Evolutionary conservation across 768 basidiomycete species (phyloP), one percentile per base, ranked within the genome.

Genomic region (Mycena albidolilacea): DNA sequence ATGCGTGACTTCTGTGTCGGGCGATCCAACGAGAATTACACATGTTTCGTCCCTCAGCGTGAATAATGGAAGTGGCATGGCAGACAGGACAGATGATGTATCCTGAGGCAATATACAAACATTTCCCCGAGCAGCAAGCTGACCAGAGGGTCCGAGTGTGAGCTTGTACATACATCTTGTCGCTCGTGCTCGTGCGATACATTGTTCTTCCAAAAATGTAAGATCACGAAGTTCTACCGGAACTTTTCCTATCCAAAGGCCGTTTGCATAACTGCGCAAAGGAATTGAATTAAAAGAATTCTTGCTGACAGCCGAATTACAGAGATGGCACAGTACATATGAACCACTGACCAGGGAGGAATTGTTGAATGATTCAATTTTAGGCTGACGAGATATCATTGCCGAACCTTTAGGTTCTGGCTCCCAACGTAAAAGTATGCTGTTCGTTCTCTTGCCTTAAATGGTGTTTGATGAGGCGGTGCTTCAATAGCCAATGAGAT

Each of bases 21-120:
- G 50, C 30, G 77, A 76, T 12, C 73, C 72, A n/a, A 78, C 76
- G 23, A 78, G 68, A 60, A 78, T 72, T 11, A 77, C 66, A 74
- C 57, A 76, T 21, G 76, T 72, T 46, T 76, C 76, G 54, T 72
- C 76, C 37, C 41, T 54, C 3, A 78, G 30, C 19, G 30, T 21
- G 59, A 21, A 55, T 12, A 78, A 50, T 3, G 76, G 75, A 7
- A 64, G 55, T 30, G 77, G 77, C 30, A 30, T 30, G 3, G 30
- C 30, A 30, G 30, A 30, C 30, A 30, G 30, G 30, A 30, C 30
- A 30, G 59, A 77, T 59, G 35, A 19, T 8, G 76, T 61, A 38
- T 77, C 70, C 43, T 78, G 77, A 17, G 77, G 74, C 9, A 77
- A 69, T 7, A 76, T 70, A 52, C 77, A 78, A 17, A 73, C 76